Conservation (phyloP, 2,329 filamentous ascomycete species). For the Ustulina deusta region DNA sequence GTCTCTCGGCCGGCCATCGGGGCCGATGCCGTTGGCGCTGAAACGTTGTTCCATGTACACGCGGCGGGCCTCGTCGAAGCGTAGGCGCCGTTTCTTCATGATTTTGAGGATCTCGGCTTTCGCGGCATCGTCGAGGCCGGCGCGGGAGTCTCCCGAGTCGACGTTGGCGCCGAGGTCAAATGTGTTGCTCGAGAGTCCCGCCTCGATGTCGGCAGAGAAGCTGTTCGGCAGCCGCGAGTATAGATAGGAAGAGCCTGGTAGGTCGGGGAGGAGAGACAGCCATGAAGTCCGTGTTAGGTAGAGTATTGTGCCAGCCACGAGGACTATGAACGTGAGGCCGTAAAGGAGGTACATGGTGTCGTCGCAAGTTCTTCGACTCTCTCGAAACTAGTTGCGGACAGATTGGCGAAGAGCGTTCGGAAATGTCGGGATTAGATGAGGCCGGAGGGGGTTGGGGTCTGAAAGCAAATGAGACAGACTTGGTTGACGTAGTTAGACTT, state of each 20-base stretch:
- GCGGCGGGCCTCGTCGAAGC: slow-evolving; percentile 90
- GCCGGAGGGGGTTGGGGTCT: neutral
- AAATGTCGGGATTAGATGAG: neutral
- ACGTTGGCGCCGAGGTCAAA: slow-evolving; percentile 89
- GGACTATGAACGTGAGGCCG: slow-evolving; percentile 76
- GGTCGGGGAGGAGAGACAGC: slow-evolving; percentile 72
- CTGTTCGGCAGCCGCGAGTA: slow-evolving; percentile 79
- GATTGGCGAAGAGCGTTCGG: slow-evolving; percentile 9
- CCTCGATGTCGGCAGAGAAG: slow-evolving; percentile 88
- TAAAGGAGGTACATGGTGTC: slow-evolving; percentile 77
- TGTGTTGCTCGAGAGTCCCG: slow-evolving; percentile 82
- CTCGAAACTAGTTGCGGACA: slow-evolving; percentile 12
- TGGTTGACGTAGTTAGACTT: slow-evolving; percentile 14
- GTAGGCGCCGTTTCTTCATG: slow-evolving; percentile 86
- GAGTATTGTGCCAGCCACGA: slow-evolving; percentile 78
- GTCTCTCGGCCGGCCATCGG: slow-evolving; percentile 88
- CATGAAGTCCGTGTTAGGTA: slow-evolving; percentile 85
- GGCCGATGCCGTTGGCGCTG: slow-evolving; percentile 85
- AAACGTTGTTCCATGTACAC: slow-evolving; percentile 89
- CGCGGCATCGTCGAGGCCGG: slow-evolving; percentile 81
- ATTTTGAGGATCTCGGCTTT: slow-evolving; percentile 88
- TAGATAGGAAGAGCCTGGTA: slow-evolving; percentile 57
- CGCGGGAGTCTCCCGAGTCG: slow-evolving; percentile 79
- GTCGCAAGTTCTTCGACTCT: slow-evolving; percentile 11
- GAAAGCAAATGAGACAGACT: slow-evolving; percentile 4